A percentile compares a stretch with the other conserved stretches of the same genome.
Conservation (phyloP, 805 yeast species). For the Kockiozyma suomiensis region DNA sequence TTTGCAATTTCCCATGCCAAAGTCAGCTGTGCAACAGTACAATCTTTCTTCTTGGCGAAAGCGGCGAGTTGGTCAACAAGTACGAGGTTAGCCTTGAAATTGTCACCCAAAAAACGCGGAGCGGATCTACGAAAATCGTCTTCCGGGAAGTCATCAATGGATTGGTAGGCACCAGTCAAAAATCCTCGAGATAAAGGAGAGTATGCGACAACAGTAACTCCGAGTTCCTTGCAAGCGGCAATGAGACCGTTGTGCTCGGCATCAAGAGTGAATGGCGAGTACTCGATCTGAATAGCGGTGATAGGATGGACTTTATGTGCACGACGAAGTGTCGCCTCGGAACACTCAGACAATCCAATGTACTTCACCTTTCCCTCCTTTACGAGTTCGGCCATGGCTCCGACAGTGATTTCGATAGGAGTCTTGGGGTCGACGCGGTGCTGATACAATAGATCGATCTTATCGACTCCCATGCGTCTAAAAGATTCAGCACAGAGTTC, state of each 20-base stretch:
- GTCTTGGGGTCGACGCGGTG: slow-evolving; percentile 67
- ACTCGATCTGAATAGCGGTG: slow-evolving; percentile 75
- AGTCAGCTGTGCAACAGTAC: slow-evolving; percentile 67
- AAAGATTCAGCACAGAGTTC: slow-evolving; percentile 24
- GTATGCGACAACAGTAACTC: slow-evolving; percentile 73
- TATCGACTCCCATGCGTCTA: slow-evolving; percentile 19
- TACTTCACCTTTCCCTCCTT: slow-evolving; percentile 69
- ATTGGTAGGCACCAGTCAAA: slow-evolving; percentile 62
- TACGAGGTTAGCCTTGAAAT: slow-evolving; percentile 54
- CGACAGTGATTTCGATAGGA: slow-evolving; percentile 62
- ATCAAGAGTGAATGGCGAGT: slow-evolving; percentile 69
- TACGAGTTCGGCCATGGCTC: slow-evolving; percentile 58
- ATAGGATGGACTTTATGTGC: slow-evolving; percentile 61
- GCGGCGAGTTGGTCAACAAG: slow-evolving; percentile 55
- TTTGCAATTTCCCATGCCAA: slow-evolving; percentile 63
- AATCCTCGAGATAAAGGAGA: slow-evolving; percentile 84
- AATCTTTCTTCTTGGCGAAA: slow-evolving; percentile 50
- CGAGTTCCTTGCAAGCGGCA: slow-evolving; percentile 56
- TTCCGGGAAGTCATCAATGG: slow-evolving; percentile 50
- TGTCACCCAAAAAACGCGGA: slow-evolving; percentile 60
- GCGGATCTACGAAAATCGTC: slow-evolving; percentile 62
- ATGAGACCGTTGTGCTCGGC: slow-evolving; percentile 65
- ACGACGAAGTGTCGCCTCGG: slow-evolving; percentile 59
- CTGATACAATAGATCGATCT: slow-evolving; percentile 63
- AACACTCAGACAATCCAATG: slow-evolving; percentile 73